Conservation (phyloP, 2,329 filamentous ascomycete genomes). For the Penicillium italicum region DNA sequence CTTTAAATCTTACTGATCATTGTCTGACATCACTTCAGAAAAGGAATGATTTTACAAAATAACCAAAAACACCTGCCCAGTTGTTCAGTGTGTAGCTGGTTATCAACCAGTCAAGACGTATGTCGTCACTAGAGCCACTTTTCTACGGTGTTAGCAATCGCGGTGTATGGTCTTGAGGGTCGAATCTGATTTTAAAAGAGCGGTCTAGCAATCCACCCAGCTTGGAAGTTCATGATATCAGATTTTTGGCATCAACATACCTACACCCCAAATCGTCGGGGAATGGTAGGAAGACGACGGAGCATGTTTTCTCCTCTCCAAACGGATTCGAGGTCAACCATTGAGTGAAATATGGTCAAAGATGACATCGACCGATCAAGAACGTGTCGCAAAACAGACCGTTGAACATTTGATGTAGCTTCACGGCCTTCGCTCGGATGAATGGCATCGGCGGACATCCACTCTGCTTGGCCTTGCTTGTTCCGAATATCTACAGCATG, state of each 20-base stretch:
- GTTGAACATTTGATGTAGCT: constrained; percentile 21
- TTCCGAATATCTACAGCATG: not conserved
- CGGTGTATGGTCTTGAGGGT: constrained; percentile 31
- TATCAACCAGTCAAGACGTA: not conserved
- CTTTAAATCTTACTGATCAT: no score
- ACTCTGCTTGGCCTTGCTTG: constrained; percentile 17
- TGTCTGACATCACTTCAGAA: not conserved
- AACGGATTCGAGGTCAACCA: constrained; percentile 16
- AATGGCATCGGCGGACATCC: constrained; percentile 14
- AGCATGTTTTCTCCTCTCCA: constrained; percentile 8
- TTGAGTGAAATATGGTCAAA: constrained; percentile 17
- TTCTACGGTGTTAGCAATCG: constrained; percentile 15
- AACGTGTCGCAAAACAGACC: constrained; percentile 23
- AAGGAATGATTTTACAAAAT: not conserved
- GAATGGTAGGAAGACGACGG: constrained; percentile 17
- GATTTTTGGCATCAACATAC: constrained; percentile 19
- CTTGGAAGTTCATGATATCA: constrained; percentile 11
- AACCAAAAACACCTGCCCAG: not conserved
- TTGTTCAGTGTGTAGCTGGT: no score
- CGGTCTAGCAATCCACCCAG: constrained; percentile 8
- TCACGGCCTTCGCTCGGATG: constrained; percentile 15
- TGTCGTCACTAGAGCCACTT: not conserved
- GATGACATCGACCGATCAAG: constrained; percentile 16
- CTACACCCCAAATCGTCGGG: constrained; percentile 8
- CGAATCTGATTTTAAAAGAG: constrained; percentile 31